phyloP scores from a whole-genome alignment of 2,329 filamentous ascomycete genomes.

The Neospermospora avenae region DNA sequence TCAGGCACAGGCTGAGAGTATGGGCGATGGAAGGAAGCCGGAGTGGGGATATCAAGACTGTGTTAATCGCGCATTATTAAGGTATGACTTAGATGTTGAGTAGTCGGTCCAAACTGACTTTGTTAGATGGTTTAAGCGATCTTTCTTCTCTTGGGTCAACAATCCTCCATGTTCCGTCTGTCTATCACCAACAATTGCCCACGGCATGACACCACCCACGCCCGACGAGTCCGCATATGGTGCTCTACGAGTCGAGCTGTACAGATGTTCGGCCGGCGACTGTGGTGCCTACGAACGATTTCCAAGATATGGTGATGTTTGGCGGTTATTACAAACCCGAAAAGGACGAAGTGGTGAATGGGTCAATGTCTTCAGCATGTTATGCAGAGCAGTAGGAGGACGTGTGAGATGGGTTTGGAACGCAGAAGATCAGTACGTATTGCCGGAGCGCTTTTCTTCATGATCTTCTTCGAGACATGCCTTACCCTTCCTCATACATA shows the following conservation, averaged over 20 bases:
- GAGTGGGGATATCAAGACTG: slow-evolving; percentile 99
- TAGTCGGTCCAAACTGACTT: slow-evolving; percentile 11
- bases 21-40: slow-evolving; percentile 74
- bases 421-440: slow-evolving; percentile 70
- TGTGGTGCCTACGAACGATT: slow-evolving; percentile 86
- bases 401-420: slow-evolving; percentile 98
- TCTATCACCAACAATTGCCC: slow-evolving; percentile 74
- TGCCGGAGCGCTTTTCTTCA: no score
- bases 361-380: slow-evolving; percentile 98
- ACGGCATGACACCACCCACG: slow-evolving; percentile 79
- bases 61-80: slow-evolving; percentile 81
- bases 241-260: slow-evolving; percentile 83
- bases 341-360: slow-evolving; percentile 90
- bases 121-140: slow-evolving; percentile 85
- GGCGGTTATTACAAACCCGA: slow-evolving; percentile 82
- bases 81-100: slow-evolving; percentile 48
- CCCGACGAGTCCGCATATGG: slow-evolving; percentile 88
- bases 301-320: slow-evolving; percentile 91
- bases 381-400: slow-evolving; percentile 87
- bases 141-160: slow-evolving; percentile 96
- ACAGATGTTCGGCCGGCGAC: slow-evolving; percentile 73
- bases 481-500: no score
- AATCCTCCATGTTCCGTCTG: slow-evolving; percentile 86
- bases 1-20: slow-evolving; percentile 81
- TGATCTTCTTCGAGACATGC: no score